These are phyloP conservation scores for Zymoseptoria brevis DNA, from an alignment of 2,329 filamentous ascomycete species.

Conservation along the genomic window DNA sequence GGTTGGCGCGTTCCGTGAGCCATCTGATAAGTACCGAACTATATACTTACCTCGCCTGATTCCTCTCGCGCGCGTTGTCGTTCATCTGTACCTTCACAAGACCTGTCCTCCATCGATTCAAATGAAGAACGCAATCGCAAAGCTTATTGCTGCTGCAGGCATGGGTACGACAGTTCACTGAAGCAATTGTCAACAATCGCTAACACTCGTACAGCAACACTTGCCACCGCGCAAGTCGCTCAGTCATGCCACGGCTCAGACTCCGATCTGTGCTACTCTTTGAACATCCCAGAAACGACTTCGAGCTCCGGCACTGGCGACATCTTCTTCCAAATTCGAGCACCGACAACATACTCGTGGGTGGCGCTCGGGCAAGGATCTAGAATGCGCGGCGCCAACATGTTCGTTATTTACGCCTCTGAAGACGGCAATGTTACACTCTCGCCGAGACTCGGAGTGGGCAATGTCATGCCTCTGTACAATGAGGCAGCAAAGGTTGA, in stretches of 20 bases:
- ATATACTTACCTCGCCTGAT: background rate
- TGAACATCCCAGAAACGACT: slow-evolving; percentile 49
- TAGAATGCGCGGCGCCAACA: slow-evolving; percentile 47
- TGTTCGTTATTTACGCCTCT: slow-evolving; percentile 51
- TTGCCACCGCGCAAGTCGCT: slow-evolving; percentile 9
- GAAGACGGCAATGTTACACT: slow-evolving; percentile 50
- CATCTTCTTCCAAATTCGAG: slow-evolving; percentile 51
- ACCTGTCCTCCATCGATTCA: background rate
- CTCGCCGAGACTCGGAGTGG: slow-evolving; percentile 43
- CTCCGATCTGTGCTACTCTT: slow-evolving; percentile 37
- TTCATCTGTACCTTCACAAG: background rate
- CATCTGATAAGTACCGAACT: background rate
- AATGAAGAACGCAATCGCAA: background rate
- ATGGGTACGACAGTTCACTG: background rate
- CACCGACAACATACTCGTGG: slow-evolving; percentile 46
- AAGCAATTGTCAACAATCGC: background rate
- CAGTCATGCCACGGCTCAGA: slow-evolving; percentile 10
- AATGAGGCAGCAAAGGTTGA: slow-evolving; percentile 38
- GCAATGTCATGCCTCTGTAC: slow-evolving; percentile 36
- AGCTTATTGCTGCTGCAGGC: background rate
- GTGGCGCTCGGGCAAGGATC: slow-evolving; percentile 48
- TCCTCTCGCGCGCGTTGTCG: background rate
- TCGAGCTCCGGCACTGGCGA: slow-evolving; percentile 45
- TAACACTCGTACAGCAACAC: background rate
- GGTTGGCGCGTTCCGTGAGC: background rate